A percentile compares a stretch with the other conserved stretches of the same genome.
phyloP scores from a whole-genome alignment of 78 protist genomes.

The Anaeramoeba flamelloides region DNA sequence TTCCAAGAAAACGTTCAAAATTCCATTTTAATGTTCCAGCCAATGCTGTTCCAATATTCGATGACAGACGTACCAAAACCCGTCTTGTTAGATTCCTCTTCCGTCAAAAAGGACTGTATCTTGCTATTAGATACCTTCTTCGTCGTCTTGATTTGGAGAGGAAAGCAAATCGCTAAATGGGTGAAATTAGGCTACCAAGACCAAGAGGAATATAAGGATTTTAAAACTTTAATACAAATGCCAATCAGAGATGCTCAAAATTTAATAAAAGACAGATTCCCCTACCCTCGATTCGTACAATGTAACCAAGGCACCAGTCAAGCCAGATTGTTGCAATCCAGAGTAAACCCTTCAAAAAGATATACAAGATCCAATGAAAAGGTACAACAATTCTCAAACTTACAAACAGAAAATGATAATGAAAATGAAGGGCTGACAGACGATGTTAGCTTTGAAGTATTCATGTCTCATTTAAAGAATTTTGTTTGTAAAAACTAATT shows the following conservation, averaged over 20 bases:
- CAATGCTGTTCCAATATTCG: conserved; percentile 62
- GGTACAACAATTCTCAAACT: too few species aligned
- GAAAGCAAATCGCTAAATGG: conserved; percentile 81
- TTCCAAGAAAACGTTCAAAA: conserved; percentile 39
- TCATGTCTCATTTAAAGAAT: too few species aligned
- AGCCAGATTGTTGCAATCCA: not conserved
- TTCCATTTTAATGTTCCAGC: conserved; percentile 86
- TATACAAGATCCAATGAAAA: too few species aligned
- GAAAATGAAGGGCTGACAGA: too few species aligned
- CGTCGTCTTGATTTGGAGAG: conserved; percentile 76
- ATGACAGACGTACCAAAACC: conserved; percentile 7
- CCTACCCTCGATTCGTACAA: not conserved
- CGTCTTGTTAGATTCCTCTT: not conserved
- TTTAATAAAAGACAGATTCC: not conserved
- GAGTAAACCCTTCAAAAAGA: not conserved
- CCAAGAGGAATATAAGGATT: not conserved
- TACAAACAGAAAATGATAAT: too few species aligned
- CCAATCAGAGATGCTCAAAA: not conserved
- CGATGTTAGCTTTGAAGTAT: too few species aligned
- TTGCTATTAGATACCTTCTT: conserved; percentile 89
- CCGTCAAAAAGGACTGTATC: conserved; percentile 32
- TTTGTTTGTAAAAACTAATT: too few species aligned
- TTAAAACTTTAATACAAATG: not conserved
- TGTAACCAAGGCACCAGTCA: not conserved
- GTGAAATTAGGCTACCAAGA: conserved; percentile 25